These are phyloP conservation scores for Orobanche coerulescens DNA, from an alignment of 257 asterid species.

Conservation along the genomic window DNA sequence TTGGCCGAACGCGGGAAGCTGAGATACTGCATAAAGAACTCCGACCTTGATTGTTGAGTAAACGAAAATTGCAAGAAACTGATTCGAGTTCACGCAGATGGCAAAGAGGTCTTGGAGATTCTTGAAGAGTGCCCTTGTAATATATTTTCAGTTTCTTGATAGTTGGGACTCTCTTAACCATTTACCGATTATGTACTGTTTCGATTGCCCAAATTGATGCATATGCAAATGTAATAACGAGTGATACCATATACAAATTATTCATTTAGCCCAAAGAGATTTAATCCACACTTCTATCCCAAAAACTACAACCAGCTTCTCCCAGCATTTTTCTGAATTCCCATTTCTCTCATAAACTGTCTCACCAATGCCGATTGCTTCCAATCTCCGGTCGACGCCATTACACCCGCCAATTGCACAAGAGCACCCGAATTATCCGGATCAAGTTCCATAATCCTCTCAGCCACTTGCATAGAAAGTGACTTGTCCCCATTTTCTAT, in stretches of 20 bases:
- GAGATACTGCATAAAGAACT: too few relatives aligned
- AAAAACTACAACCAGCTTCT: conserved; percentile 62
- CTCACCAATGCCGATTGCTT: conserved; percentile 54
- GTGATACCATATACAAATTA: too few relatives aligned
- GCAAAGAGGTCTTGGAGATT: too few relatives aligned
- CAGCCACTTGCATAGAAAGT: conserved; percentile 45
- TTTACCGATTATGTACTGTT: too few relatives aligned
- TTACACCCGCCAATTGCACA: conserved; percentile 63
- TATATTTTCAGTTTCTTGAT: neutral
- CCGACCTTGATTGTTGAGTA: too few relatives aligned
- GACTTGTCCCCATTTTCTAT: conserved; percentile 46
- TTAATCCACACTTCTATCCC: conserved; percentile 3
- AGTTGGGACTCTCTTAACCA: neutral
- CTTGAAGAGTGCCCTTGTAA: neutral
- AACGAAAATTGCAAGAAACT: too few relatives aligned
- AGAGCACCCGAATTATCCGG: conserved; percentile 59
- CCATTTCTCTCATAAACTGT: conserved; percentile 53
- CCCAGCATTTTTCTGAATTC: conserved; percentile 58
- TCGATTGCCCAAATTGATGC: too few relatives aligned
- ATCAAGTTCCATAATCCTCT: conserved; percentile 57
- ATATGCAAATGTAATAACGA: too few relatives aligned
- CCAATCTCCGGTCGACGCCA: conserved; percentile 80
- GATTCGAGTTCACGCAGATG: too few relatives aligned
- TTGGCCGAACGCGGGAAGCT: too few relatives aligned
- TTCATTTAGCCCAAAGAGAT: too few relatives aligned